Base-by-base conservation (phyloP, 2,329 filamentous ascomycete genomes). In the Paraconiothyrium brasiliense region DNA sequence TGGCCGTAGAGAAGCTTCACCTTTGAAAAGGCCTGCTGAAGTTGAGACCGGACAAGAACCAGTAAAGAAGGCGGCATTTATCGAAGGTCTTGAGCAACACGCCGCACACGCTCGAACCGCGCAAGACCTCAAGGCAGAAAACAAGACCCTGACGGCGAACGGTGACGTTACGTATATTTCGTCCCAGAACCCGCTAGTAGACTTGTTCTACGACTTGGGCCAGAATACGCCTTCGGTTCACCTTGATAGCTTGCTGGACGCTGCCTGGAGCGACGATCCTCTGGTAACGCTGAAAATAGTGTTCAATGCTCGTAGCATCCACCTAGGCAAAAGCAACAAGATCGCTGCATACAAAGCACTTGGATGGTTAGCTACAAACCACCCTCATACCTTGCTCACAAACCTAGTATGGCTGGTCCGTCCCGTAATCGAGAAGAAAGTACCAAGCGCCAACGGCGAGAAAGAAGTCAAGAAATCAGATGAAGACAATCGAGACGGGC, bases 301-400 rank as follows among this genome's bases (percentile, higher is more conserved):
- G 65, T 89, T 86, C 80, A 87, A 88, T 61, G 76, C 82, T 0
- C 82, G 87, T 10, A 87, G 85, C n/a, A 88, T 89, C 52, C 86
- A 89, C 60, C 74, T 88, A 0, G 86, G 87, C 16, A 88, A 88
- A 73, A 80, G 80, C 37, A 83, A 81, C 9, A 80, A 79, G 24
- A 59, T 71, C 2, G 77, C 76, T 1, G 85, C 86, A 62, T 89
- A 88, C 69, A 81, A 80, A 20, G 83, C 82, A 24, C 80, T 85
- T 16, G 85, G 86, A 3, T 89, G 86, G 86, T 78, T 89, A 14
- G 82, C 82, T 2, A 69, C 84, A 66, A 74, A 84, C 32, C 87
- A 89, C 58, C 86, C 86, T 0, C 73, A 79, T 8, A 89, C 86
- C 0, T 77, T 89, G 1, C 68, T 87, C 20, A 64, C 73, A 16